These are phyloP conservation scores for Butyriboletus loyo DNA, from an alignment of 768 basidiomycete species.

Conservation along the genomic window DNA sequence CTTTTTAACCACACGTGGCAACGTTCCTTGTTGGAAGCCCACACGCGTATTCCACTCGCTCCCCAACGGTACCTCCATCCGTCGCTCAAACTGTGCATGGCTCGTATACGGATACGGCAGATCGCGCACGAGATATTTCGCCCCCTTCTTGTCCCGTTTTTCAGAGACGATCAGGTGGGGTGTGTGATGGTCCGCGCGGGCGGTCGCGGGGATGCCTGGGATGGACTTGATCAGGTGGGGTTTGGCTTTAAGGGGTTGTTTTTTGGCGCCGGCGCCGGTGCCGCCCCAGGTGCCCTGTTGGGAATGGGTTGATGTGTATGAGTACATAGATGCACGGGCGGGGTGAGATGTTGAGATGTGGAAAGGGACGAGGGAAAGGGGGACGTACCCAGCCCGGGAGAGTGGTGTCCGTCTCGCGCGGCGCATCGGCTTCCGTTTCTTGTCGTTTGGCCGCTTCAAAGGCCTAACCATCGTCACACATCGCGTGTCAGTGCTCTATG, in stretches of 20 bases:
- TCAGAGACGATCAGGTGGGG: constrained; percentile 94
- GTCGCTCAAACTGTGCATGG: constrained; percentile 86
- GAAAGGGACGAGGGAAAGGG: not conserved
- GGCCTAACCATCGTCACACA: constrained; percentile 45
- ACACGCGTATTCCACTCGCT: constrained; percentile 92
- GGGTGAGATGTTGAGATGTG: too few species aligned
- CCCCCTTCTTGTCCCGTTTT: constrained; percentile 90
- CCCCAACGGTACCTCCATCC: constrained; percentile 78
- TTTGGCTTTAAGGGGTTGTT: constrained; percentile 56
- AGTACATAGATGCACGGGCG: too few species aligned
- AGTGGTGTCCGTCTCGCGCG: constrained; percentile 82
- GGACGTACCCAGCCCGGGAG: constrained; percentile 89
- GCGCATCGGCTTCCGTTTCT: constrained; percentile 86
- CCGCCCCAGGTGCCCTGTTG: constrained; percentile 93
- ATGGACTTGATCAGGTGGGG: constrained; percentile 76
- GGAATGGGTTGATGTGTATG: not conserved
- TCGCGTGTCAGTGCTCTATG: not conserved
- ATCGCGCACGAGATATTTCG: constrained; percentile 86
- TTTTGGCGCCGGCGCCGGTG: constrained; percentile 65
- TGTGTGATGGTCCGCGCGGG: constrained; percentile 82
- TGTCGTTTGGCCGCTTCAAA: constrained; percentile 82
- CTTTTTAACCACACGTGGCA: constrained; percentile 88
- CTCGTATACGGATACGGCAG: constrained; percentile 94
- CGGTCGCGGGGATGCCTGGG: constrained; percentile 72
- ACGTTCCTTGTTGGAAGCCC: constrained; percentile 77